Conservation (phyloP, 495 filamentous ascomycete species). For the Aspergillus olivimuriae region DNA sequence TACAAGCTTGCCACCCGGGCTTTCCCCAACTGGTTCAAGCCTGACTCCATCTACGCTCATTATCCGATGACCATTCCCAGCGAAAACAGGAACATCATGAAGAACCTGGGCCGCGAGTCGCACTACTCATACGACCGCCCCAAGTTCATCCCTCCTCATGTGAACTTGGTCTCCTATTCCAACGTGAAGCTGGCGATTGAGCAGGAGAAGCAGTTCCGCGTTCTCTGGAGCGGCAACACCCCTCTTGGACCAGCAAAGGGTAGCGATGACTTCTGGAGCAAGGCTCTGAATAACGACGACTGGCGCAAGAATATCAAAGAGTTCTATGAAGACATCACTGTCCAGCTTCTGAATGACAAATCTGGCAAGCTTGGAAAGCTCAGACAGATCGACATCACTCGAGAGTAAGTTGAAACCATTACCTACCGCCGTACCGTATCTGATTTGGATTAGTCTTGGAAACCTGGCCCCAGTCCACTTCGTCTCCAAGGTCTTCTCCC, state of each 20-base stretch:
- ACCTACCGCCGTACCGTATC: too few relatives aligned
- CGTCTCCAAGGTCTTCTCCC: slow-evolving; percentile 61
- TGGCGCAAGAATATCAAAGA: slow-evolving; percentile 47
- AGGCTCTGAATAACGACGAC: slow-evolving; percentile 39
- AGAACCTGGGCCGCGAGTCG: slow-evolving; percentile 59
- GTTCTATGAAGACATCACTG: slow-evolving; percentile 56
- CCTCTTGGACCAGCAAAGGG: slow-evolving; percentile 48
- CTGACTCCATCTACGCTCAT: slow-evolving; percentile 79
- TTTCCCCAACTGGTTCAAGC: slow-evolving; percentile 74
- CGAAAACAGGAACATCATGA: slow-evolving; percentile 70
- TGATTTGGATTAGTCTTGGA: slow-evolving; percentile 42
- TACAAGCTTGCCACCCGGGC: slow-evolving; percentile 77
- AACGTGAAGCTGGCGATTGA: slow-evolving; percentile 59
- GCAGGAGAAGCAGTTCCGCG: slow-evolving; percentile 56
- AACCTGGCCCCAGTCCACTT: slow-evolving; percentile 70
- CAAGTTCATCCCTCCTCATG: slow-evolving; percentile 38
- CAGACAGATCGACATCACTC: slow-evolving; percentile 69
- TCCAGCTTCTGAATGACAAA: slow-evolving; percentile 57
- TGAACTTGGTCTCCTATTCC: slow-evolving; percentile 53
- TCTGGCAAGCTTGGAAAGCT: slow-evolving; percentile 51
- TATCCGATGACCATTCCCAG: slow-evolving; percentile 75
- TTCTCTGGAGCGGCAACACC: slow-evolving; percentile 54
- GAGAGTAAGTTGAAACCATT: slow-evolving; percentile 61
- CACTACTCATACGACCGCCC: slow-evolving; percentile 69
- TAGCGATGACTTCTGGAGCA: slow-evolving; percentile 48